Evolutionary conservation across 2,329 filamentous ascomycete species (phyloP), one percentile per base, ranked within the genome.

Genomic region (Fusarium lateritium): DNA sequence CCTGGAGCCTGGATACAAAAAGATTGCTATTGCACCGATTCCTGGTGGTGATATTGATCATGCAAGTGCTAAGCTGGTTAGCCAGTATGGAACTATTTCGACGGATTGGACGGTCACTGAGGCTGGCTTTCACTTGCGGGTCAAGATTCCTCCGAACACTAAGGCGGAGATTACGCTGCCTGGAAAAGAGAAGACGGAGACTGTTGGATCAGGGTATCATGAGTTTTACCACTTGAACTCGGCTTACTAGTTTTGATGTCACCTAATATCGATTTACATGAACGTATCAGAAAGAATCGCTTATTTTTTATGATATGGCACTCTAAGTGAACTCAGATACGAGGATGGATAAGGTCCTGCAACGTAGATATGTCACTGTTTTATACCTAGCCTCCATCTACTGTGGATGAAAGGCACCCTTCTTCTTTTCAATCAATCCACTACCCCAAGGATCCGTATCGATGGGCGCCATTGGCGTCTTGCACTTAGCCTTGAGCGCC

Each of bases 1-100:
- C 1, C 74, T 75, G 3, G 77, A 79, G 39, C 78, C 82, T 0
- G 82, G 81, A 0, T 84, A 82, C 78, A 81, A 80, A 71, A 76
- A 68, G 0, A 65, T 81, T 7, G 62, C 66, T 6, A 77, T 84
- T 1, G 73, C 73, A 2, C 79, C 79, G 15, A 69, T 75, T 56
- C 82, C 74, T 38, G 82, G 70, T 34, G 80, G 58, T 1, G 24
- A 49, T 5, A 36, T 65, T 7, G 36, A 36, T 2, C 21, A 57
- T 5, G 51, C 62, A 2, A 57, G 22, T 17, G 58, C 62, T 1
- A 57, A 11, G 5, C 28, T 57, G 10, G 5, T 46, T 1, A 36
- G 54, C 6, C 46, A 42, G 9, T 62, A 53, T 42, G 55, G 47
- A 24, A 39, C 24, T 2, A 53, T 62, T 4, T 26, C 24, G 6